These are phyloP conservation scores for Polygonum aviculare DNA, from an alignment of 148 eudicot genomes.

Conservation along the genomic window DNA sequence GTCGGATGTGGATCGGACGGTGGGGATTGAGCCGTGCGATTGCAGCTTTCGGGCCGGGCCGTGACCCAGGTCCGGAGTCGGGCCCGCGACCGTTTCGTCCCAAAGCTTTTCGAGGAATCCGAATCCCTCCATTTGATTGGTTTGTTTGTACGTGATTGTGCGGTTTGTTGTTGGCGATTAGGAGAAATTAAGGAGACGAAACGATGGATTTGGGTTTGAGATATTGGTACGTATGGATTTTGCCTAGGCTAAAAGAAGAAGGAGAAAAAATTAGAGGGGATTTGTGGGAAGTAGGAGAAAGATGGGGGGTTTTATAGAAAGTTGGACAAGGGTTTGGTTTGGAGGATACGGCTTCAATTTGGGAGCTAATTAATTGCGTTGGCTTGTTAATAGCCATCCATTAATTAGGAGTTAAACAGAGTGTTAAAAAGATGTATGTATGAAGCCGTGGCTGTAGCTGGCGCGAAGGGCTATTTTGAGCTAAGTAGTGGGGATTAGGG, in stretches of 20 bases:
- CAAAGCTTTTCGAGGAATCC: slow-evolving; percentile 67
- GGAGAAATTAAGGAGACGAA: background rate
- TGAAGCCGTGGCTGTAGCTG: background rate
- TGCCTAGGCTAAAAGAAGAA: background rate
- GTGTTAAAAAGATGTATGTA: no score
- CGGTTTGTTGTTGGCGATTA: background rate
- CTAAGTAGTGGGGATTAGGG: background rate
- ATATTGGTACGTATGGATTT: background rate
- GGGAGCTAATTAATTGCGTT: background rate
- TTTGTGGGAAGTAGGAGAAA: background rate
- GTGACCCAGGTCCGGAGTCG: slow-evolving; percentile 49
- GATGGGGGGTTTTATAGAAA: background rate
- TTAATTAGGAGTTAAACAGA: background rate
- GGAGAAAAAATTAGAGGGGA: background rate
- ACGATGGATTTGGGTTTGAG: background rate
- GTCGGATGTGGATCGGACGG: background rate
- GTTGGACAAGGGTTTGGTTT: background rate
- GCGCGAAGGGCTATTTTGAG: background rate
- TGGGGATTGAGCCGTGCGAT: background rate
- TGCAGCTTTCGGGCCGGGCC: slow-evolving; percentile 25
- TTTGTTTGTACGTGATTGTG: background rate
- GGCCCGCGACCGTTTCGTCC: slow-evolving; percentile 83
- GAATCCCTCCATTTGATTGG: slow-evolving; percentile 42
- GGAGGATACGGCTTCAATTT: background rate
- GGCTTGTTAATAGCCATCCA: background rate